These are phyloP conservation scores for Cladophialophora immunda DNA, from an alignment of 2,329 filamentous ascomycete species.

Conservation along the genomic window DNA sequence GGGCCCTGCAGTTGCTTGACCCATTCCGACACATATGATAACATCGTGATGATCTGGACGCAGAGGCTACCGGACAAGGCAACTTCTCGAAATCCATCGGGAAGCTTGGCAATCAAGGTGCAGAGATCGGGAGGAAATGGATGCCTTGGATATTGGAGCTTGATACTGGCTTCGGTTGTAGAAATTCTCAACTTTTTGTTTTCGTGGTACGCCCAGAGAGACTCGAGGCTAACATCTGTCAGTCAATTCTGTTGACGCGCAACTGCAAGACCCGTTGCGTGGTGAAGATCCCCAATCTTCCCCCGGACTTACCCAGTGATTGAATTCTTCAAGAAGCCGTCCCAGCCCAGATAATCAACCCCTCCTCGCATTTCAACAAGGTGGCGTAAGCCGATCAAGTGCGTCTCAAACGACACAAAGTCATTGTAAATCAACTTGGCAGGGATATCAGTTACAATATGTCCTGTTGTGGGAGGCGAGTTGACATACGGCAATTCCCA, in stretches of 20 bases:
- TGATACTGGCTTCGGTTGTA: slow-evolving; percentile 15
- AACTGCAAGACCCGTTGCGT: background rate
- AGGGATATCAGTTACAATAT: background rate
- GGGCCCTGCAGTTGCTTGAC: slow-evolving; percentile 4
- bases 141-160: slow-evolving; percentile 25
- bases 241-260: background rate
- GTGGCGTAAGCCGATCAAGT: slow-evolving; percentile 19
- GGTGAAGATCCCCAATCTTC: background rate
- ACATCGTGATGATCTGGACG: slow-evolving; percentile 13
- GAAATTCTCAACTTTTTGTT: slow-evolving; percentile 18
- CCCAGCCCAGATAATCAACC: slow-evolving; percentile 24
- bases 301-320: slow-evolving; percentile 16
- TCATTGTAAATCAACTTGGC: slow-evolving; percentile 19
- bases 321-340: slow-evolving; percentile 24
- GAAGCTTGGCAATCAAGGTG: slow-evolving; percentile 22
- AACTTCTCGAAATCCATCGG: slow-evolving; percentile 23
- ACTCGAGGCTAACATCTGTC: slow-evolving; percentile 17
- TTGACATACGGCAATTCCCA: slow-evolving; percentile 20
- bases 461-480: background rate
- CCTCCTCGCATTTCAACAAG: slow-evolving; percentile 25
- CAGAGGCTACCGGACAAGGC: slow-evolving; percentile 12
- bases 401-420: slow-evolving; percentile 20
- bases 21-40: slow-evolving; percentile 18
- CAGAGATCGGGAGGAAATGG: slow-evolving; percentile 28
- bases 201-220: slow-evolving; percentile 24